Evolutionary conservation across 1,284 basidiomycete species (phyloP).

Genomic region (Ustanciosporium gigantosporum): DNA sequence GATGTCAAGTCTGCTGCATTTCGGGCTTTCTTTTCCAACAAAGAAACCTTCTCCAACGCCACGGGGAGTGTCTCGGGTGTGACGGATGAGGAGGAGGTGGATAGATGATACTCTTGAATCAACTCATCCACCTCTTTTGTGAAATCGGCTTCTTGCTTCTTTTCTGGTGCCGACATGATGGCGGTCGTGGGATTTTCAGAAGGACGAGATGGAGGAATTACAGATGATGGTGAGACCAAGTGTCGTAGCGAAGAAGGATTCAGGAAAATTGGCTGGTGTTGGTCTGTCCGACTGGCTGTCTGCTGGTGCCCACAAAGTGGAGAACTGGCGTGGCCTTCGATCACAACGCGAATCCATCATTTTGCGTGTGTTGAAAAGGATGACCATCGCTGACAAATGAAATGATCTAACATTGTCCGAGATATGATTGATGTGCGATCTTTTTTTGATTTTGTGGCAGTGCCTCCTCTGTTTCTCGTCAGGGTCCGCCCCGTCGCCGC

Average conservation of each 20-base stretch:
- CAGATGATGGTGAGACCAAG: neutral
- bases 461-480: no score
- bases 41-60: conserved; percentile 84
- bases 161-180: conserved; percentile 41
- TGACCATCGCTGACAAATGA: no score
- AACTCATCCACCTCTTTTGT: conserved; percentile 65
- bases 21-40: conserved; percentile 91
- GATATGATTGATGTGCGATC: no score
- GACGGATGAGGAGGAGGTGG: conserved; percentile 69
- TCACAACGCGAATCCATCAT: no score
- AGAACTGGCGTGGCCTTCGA: conserved; percentile 38
- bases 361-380: no score
- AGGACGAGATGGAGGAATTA: neutral
- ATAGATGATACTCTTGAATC: conserved; percentile 63
- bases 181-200: neutral
- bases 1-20: conserved; percentile 92
- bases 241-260: no score
- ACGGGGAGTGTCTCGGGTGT: conserved; percentile 81
- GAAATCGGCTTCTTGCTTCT: conserved; percentile 67
- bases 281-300: conserved; percentile 2
- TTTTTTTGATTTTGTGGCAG: no score
- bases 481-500: no score
- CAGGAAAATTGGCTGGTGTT: no score
- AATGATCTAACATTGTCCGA: no score
- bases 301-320: conserved; percentile 16